Conservation (phyloP, 768 basidiomycete species). For the Clitopilus hobsonii region DNA sequence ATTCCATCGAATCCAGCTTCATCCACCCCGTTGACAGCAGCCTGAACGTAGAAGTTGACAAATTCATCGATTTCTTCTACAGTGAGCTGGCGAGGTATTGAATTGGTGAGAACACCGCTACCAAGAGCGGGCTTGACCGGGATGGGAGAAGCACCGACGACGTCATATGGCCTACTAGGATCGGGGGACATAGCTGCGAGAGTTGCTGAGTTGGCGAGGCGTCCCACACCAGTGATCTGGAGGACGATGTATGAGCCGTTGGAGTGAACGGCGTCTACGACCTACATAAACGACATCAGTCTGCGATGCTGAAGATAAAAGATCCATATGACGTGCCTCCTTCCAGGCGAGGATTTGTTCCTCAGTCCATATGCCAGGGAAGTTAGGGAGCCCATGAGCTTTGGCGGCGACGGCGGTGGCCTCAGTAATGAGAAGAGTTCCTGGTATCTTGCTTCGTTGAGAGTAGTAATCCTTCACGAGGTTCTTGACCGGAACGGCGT, state of each 20-base stretch:
- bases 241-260: constrained; percentile 41
- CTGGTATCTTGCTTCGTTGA: constrained; percentile 39
- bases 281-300: constrained; percentile 26
- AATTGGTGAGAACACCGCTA: constrained; percentile 10
- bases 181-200: constrained; percentile 25
- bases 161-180: constrained; percentile 27
- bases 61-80: constrained; percentile 46
- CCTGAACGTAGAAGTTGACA: constrained; percentile 43
- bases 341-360: constrained; percentile 60
- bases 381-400: constrained; percentile 38
- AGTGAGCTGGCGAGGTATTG: constrained; percentile 22
- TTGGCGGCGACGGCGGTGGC: constrained; percentile 39
- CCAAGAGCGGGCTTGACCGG: constrained; percentile 23
- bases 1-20: constrained; percentile 66
- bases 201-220: constrained; percentile 26
- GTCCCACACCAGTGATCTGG: constrained; percentile 57
- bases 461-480: constrained; percentile 38
- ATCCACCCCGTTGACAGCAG: constrained; percentile 50
- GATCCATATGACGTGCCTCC: constrained; percentile 24
- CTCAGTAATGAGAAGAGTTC: constrained; percentile 51
- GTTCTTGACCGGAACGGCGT: constrained; percentile 26
- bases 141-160: constrained; percentile 29
- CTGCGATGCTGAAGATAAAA: constrained; percentile 6
- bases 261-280: constrained; percentile 55
- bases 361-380: constrained; percentile 55